These are phyloP conservation scores for Candida sanyaensis DNA, from an alignment of 1,139 yeast species.

Conservation along the genomic window DNA sequence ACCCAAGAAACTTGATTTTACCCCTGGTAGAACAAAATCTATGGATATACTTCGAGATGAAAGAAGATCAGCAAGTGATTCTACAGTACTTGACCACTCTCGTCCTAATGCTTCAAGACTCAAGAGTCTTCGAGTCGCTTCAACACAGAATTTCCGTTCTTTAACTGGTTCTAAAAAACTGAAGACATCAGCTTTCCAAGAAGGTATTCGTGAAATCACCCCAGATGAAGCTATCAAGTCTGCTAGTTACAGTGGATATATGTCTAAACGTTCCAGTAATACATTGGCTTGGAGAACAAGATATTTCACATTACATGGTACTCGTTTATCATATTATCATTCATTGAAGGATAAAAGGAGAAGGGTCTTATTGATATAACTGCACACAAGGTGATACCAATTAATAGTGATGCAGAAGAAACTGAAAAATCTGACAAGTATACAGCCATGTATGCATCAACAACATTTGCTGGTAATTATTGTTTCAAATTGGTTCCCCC, in stretches of 20 bases:
- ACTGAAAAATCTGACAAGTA: conserved; percentile 73
- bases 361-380: conserved; percentile 94
- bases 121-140: conserved; percentile 44
- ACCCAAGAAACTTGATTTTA: conserved; percentile 39
- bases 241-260: conserved; percentile 89
- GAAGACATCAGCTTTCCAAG: conserved; percentile 91
- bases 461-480: conserved; percentile 88
- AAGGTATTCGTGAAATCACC: conserved; percentile 77
- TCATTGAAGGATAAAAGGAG: conserved; percentile 81
- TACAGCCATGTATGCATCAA: conserved; percentile 85
- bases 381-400: conserved; percentile 82
- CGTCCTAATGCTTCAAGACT: conserved; percentile 27
- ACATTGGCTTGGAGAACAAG: conserved; percentile 92
- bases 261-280: conserved; percentile 85
- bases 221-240: conserved; percentile 79
- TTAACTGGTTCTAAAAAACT: conserved; percentile 49
- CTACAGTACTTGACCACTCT: conserved; percentile 7
- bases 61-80: conserved; percentile 37
- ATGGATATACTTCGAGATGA: conserved; percentile 23
- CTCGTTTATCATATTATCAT: conserved; percentile 85
- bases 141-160: conserved; percentile 46
- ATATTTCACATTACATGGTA: conserved; percentile 87
- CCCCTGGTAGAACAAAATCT: conserved; percentile 17
- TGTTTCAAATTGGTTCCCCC: conserved; percentile 96
- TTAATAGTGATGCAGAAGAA: conserved; percentile 52